Evolutionary conservation across 2,329 filamentous ascomycete genomes (phyloP), one percentile per base, ranked within the genome.

Genomic region (Lecanicillium sp.): DNA sequence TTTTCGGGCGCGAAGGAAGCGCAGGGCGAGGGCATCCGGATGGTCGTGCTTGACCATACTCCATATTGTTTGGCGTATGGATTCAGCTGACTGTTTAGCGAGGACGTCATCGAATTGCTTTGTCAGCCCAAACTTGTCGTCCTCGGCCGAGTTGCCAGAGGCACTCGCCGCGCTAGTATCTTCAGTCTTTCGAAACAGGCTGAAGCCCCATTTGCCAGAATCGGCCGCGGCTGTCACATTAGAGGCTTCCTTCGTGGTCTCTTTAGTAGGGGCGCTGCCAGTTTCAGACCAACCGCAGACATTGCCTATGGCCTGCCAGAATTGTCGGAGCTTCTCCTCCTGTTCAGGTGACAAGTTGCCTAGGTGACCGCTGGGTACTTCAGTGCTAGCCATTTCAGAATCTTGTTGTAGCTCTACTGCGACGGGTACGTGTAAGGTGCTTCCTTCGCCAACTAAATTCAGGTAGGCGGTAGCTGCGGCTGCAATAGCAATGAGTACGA

Each of bases 41-140:
- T 97, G 79, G 55, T 98, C 92, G 53, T 92, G 83, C 68, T 97
- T 98, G 42, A 90, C 77, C 87, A 96, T 94, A 49, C 68, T 75
- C 92, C 92, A 97, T 56, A 97, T 84, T 0, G 88, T 81, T 13
- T 72, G 69, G 37, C 88, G 79, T 47, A 98, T 77, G 31, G 83
- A 73, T 52, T 94, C 87, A 1, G 90, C 86, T 1, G 79, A 74
- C 53, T 84, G 75, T 43, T 75, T 86, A 35, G 83, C 81, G 9
- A 98, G 63, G 1, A 87, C 87, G 29, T 90, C 79, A 49, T 87
- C 77, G 62, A 88, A 96, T 36, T 88, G 80, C 62, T 90, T 92
- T 28, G 77, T 84, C 61, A 92, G 85, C 33, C 88, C 89, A 58
- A 94, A 90, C 66, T 97, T 98, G 66, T 98, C 92, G 4, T 69